Conservation (phyloP, 2,329 filamentous ascomycete species). For the Colletotrichum gigasporum region DNA sequence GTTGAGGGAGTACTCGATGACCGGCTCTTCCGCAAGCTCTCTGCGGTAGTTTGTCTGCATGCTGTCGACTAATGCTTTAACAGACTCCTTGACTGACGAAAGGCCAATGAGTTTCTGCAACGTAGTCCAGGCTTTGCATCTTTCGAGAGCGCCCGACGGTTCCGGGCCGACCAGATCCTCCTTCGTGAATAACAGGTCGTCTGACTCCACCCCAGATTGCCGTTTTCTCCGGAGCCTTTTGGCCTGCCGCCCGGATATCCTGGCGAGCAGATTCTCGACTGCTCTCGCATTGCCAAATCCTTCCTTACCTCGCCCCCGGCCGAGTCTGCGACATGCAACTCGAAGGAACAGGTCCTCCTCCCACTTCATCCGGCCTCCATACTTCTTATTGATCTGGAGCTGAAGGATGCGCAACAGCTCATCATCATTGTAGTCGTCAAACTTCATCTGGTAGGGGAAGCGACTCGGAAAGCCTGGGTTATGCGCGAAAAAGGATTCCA, state of each 20-base stretch:
- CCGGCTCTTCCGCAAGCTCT: conserved; percentile 69
- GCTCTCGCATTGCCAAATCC: conserved; percentile 80
- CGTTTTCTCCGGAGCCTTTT: conserved; percentile 61
- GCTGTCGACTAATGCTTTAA: conserved; percentile 67
- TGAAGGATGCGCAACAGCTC: conserved; percentile 72
- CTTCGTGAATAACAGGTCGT: conserved; percentile 69
- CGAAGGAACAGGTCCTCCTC: conserved; percentile 72
- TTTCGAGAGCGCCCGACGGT: conserved; percentile 60
- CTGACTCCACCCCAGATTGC: conserved; percentile 45
- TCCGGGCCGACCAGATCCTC: conserved; percentile 79
- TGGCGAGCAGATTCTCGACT: conserved; percentile 68
- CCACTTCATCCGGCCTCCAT: conserved; percentile 62
- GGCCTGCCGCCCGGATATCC: conserved; percentile 67
- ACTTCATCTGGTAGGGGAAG: conserved; percentile 72
- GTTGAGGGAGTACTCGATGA: conserved; percentile 71
- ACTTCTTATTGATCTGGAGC: conserved; percentile 63
- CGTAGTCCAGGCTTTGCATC: conserved; percentile 64
- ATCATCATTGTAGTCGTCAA: conserved; percentile 73
- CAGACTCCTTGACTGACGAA: conserved; percentile 67
- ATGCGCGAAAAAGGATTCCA: conserved; percentile 80
- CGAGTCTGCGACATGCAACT: conserved; percentile 70
- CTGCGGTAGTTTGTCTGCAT: conserved; percentile 72
- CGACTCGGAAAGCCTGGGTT: conserved; percentile 77
- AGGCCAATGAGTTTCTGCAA: conserved; percentile 70
- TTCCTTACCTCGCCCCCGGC: conserved; percentile 67